A percentile compares a stretch with the other conserved stretches of the same genome.
phyloP scores from a whole-genome alignment of 1,284 basidiomycete species.

The Rhodotorula sp. region DNA sequence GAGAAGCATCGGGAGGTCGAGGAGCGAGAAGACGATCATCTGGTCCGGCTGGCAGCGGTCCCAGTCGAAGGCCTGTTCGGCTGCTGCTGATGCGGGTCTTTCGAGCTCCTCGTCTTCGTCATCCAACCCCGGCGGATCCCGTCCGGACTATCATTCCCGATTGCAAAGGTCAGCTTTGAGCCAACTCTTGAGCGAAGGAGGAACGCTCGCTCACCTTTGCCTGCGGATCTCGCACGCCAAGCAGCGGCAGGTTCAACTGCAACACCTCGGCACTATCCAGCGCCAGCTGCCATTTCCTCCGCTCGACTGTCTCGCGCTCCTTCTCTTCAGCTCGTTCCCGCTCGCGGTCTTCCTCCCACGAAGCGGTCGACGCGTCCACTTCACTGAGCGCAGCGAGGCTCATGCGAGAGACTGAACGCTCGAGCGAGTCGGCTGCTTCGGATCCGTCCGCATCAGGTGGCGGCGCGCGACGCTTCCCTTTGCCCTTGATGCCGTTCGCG shows the following conservation, averaged over 20 bases:
- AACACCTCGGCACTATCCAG: constrained; percentile 38
- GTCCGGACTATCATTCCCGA: background rate
- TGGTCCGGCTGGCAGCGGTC: constrained; percentile 40
- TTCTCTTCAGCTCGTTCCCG: constrained; percentile 17
- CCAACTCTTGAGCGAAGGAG: too few species aligned
- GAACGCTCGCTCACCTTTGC: background rate
- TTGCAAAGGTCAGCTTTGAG: background rate
- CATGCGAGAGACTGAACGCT: constrained; percentile 33
- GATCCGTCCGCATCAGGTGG: too few species aligned
- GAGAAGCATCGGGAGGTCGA: constrained; percentile 71
- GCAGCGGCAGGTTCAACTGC: constrained; percentile 37
- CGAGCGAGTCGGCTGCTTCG: constrained; percentile 50
- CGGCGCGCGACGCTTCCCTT: constrained; percentile 27
- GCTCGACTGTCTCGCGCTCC: constrained; percentile 19
- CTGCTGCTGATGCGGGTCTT: background rate
- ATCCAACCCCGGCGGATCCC: background rate
- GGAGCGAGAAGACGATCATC: constrained; percentile 87
- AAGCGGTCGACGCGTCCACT: constrained; percentile 43
- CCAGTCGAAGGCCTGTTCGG: constrained; percentile 38
- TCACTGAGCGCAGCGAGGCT: constrained; percentile 52
- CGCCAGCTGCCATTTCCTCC: constrained; percentile 27
- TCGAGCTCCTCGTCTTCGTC: constrained; percentile 24
- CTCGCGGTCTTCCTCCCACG: constrained; percentile 19
- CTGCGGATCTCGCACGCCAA: constrained; percentile 21
- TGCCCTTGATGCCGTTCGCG: constrained; percentile 54